Evolutionary conservation across 306 rosid species (phyloP).

Genomic region (Castanea crenata): DNA sequence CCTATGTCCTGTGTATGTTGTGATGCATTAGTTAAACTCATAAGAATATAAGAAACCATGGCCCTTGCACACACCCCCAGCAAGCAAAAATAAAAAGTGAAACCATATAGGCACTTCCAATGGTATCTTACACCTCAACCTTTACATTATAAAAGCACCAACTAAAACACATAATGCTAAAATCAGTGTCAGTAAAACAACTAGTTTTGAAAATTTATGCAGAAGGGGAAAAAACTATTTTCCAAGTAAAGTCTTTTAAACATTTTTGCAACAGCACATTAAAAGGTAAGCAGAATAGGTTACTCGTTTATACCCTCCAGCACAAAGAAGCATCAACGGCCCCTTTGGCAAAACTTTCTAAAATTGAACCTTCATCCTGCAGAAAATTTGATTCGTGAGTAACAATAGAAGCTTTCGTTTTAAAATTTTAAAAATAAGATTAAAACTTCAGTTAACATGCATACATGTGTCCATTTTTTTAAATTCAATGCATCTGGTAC

Average conservation of each 20-base stretch:
- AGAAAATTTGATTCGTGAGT: background rate
- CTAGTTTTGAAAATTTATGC: too few species aligned
- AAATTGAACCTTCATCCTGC: slow-evolving; percentile 48
- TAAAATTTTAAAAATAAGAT: background rate
- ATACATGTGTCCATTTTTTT: too few species aligned
- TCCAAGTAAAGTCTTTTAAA: too few species aligned
- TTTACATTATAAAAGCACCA: too few species aligned
- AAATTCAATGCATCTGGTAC: background rate
- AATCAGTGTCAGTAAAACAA: too few species aligned
- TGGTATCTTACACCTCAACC: too few species aligned
- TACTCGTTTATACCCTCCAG: slow-evolving; percentile 44
- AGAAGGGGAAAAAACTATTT: too few species aligned
- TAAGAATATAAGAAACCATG: background rate
- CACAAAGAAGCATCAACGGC: slow-evolving; percentile 42
- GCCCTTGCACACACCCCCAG: background rate
- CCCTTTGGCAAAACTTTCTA: background rate
- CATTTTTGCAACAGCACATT: too few species aligned
- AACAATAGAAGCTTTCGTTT: background rate
- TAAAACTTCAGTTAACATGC: too few species aligned
- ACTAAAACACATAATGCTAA: too few species aligned
- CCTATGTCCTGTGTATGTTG: slow-evolving; percentile 21
- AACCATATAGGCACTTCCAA: background rate
- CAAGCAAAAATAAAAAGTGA: background rate
- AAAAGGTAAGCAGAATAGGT: background rate
- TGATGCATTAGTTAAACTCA: background rate